A percentile compares a stretch with the other conserved stretches of the same genome.
Conservation (phyloP, 2,329 filamentous ascomycete species). For the Xylogone sp. region DNA sequence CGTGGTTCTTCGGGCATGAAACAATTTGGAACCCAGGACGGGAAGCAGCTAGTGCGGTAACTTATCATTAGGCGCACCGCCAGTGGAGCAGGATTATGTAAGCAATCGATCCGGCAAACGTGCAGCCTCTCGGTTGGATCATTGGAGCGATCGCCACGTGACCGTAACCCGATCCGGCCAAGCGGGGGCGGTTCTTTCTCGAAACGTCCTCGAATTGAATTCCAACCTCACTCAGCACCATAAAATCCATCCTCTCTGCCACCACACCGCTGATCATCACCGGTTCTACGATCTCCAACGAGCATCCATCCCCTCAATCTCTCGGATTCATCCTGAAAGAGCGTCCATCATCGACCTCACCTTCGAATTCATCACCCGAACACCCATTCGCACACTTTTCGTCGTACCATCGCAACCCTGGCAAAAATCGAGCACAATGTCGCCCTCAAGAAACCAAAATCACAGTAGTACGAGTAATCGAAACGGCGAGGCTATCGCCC, state of each 20-base stretch:
- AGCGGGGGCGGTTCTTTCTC: neutral
- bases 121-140: neutral
- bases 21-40: too few species aligned
- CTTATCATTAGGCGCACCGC: too few species aligned
- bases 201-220: neutral
- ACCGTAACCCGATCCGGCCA: neutral
- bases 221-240: neutral
- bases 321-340: neutral
- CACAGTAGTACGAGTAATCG: constrained; percentile 69
- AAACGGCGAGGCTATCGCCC: constrained; percentile 53
- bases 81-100: too few species aligned
- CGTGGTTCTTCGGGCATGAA: too few species aligned
- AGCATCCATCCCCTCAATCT: neutral
- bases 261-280: neutral
- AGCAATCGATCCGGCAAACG: neutral
- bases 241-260: neutral
- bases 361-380: too few species aligned
- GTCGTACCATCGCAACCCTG: constrained; percentile 22
- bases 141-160: neutral
- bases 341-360: too few species aligned
- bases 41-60: too few species aligned
- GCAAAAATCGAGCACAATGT: constrained; percentile 26
- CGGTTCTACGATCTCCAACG: neutral
- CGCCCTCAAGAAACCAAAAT: constrained; percentile 28
- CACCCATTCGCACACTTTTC: too few species aligned